Conservation (phyloP, 139 green algal genomes). For the Marvania coccoides region DNA sequence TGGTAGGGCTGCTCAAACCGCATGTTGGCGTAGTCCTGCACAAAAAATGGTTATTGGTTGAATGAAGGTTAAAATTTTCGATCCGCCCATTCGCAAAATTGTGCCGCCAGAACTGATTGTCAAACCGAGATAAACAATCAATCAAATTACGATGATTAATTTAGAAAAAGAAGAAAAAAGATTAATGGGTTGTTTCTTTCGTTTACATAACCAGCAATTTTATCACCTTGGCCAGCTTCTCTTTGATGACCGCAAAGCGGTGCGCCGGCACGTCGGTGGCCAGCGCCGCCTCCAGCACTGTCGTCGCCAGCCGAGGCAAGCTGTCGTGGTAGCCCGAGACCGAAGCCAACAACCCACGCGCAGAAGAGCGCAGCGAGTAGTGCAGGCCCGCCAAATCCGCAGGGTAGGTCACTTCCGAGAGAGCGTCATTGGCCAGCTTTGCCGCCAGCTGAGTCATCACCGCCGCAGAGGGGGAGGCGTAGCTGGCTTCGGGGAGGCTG, state of each 20-base stretch:
- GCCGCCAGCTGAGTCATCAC: slow-evolving; percentile 62
- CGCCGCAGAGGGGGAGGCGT: slow-evolving; percentile 46
- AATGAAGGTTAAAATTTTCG: neutral
- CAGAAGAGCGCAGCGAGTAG: slow-evolving; percentile 24
- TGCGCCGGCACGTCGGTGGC: slow-evolving; percentile 52
- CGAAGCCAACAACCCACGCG: slow-evolving; percentile 23
- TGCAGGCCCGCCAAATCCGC: slow-evolving; percentile 77
- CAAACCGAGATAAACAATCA: too few relatives aligned
- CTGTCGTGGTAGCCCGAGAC: slow-evolving; percentile 79
- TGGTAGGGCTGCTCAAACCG: slow-evolving; percentile 78
- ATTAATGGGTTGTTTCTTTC: too few relatives aligned
- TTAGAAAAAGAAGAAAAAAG: too few relatives aligned
- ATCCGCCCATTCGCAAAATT: too few relatives aligned
- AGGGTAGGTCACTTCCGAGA: slow-evolving; percentile 80
- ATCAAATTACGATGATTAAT: too few relatives aligned
- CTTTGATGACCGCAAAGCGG: slow-evolving; percentile 62
- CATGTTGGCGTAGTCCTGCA: slow-evolving; percentile 55
- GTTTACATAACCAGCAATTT: too few relatives aligned
- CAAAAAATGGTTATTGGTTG: neutral
- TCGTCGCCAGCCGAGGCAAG: slow-evolving; percentile 47
- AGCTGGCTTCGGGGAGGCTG: slow-evolving; percentile 39
- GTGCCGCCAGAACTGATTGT: too few relatives aligned
- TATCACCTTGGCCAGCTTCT: slow-evolving; percentile 31
- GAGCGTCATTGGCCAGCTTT: slow-evolving; percentile 68
- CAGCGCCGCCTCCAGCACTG: slow-evolving; percentile 52